These are phyloP conservation scores for Candolleomyces efflorescens DNA, from an alignment of 768 basidiomycete species.

Conservation along the genomic window DNA sequence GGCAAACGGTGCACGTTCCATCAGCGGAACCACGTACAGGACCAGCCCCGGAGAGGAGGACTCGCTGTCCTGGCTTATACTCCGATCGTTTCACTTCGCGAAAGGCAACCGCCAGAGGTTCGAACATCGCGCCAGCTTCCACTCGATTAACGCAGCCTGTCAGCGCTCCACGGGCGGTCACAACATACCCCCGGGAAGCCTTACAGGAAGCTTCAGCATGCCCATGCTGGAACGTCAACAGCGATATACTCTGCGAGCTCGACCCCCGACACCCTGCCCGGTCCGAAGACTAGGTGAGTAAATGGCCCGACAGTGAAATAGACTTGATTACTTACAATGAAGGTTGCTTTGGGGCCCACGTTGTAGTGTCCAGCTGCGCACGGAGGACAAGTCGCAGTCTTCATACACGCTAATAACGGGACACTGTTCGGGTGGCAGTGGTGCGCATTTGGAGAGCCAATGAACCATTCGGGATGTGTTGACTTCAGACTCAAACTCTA, in stretches of 20 bases:
- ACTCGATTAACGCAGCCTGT: slow-evolving; percentile 22
- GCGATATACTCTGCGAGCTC: slow-evolving; percentile 41
- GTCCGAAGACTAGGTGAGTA: background rate
- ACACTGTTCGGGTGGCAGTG: slow-evolving; percentile 24
- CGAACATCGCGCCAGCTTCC: slow-evolving; percentile 43
- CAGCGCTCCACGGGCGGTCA: background rate
- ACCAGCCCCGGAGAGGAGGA: slow-evolving; percentile 40
- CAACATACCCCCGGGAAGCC: slow-evolving; percentile 6
- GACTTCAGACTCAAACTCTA: background rate
- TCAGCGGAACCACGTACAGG: slow-evolving; percentile 28
- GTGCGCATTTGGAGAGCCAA: too few relatives aligned
- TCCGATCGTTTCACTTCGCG: slow-evolving; percentile 39
- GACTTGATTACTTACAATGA: slow-evolving; percentile 26
- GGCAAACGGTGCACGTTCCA: background rate
- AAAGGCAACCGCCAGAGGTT: slow-evolving; percentile 44
- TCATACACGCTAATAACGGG: slow-evolving; percentile 37
- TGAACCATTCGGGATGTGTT: background rate
- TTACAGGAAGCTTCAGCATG: slow-evolving; percentile 33
- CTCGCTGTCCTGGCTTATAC: slow-evolving; percentile 33
- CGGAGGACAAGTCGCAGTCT: slow-evolving; percentile 23
- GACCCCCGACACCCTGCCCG: slow-evolving; percentile 32
- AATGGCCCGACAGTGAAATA: background rate
- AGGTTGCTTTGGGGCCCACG: slow-evolving; percentile 28
- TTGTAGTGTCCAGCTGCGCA: slow-evolving; percentile 31
- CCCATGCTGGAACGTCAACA: slow-evolving; percentile 28